These are phyloP conservation scores for Xylaria venustula DNA, from an alignment of 495 filamentous ascomycete genomes.

Conservation along the genomic window DNA sequence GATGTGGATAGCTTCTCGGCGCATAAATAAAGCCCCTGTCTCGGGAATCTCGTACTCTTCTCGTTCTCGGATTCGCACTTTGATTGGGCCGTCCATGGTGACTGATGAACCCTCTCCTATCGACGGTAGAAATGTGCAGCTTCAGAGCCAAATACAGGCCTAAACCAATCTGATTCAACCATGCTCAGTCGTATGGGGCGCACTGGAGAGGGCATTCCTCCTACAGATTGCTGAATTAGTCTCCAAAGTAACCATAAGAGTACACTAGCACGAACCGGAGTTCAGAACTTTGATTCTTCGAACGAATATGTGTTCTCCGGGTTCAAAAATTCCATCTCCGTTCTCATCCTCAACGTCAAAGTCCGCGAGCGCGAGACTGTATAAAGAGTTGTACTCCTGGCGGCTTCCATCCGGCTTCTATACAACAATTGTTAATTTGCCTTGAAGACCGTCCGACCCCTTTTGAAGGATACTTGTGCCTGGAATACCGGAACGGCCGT, in stretches of 20 bases:
- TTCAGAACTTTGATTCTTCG: slow-evolving; percentile 41
- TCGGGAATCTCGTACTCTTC: slow-evolving; percentile 9
- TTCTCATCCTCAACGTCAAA: slow-evolving; percentile 47
- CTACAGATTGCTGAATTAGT: slow-evolving; percentile 6
- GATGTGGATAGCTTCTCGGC: slow-evolving; percentile 10
- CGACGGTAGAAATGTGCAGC: slow-evolving; percentile 8
- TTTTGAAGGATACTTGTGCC: not conserved
- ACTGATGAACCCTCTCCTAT: slow-evolving; percentile 12
- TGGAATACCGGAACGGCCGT: not conserved
- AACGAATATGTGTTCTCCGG: slow-evolving; percentile 43
- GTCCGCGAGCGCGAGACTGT: slow-evolving; percentile 32
- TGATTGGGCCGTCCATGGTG: slow-evolving; percentile 14
- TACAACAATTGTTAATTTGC: slow-evolving; percentile 13
- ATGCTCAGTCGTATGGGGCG: slow-evolving; percentile 4
- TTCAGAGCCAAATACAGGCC: slow-evolving; percentile 9
- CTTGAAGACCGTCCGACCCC: slow-evolving; percentile 5
- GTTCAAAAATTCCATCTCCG: slow-evolving; percentile 46
- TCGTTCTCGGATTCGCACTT: slow-evolving; percentile 11
- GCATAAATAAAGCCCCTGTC: not conserved
- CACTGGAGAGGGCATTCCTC: slow-evolving; percentile 21
- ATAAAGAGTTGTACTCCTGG: slow-evolving; percentile 31
- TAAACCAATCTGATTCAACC: slow-evolving; percentile 9
- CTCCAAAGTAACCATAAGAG: not conserved
- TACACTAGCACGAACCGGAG: slow-evolving; percentile 24
- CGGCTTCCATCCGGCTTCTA: slow-evolving; percentile 17